Conservation (phyloP, 805 yeast genomes). For the Torulaspora indica region DNA sequence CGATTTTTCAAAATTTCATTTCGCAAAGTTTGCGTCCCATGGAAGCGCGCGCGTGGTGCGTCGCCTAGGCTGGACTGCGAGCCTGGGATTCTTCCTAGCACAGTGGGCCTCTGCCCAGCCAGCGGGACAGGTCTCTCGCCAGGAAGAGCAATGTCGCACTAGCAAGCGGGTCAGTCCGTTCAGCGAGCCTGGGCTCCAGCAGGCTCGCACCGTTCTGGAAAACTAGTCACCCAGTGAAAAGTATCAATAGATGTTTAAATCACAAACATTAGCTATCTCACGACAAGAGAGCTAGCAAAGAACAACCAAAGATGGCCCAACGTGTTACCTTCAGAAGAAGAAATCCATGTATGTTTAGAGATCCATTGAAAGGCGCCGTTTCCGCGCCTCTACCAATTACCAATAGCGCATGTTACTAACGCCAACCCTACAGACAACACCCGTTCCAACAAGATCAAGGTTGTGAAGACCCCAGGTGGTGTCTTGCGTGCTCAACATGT, state of each 20-base stretch:
- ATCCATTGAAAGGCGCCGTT: neutral
- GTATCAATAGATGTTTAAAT: constrained; percentile 4
- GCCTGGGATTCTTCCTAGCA: neutral
- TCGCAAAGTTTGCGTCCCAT: neutral
- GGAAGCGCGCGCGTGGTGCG: too few relatives aligned
- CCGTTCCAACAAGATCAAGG: constrained; percentile 98
- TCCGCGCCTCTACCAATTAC: neutral
- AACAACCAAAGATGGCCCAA: constrained; percentile 79
- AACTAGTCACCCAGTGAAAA: constrained; percentile 1
- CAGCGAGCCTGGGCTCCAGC: neutral
- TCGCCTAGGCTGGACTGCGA: too few relatives aligned
- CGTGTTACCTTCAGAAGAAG: constrained; percentile 99
- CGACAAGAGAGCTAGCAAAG: constrained; percentile 8
- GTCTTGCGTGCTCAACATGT: constrained; percentile 96
- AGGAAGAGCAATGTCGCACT: neutral
- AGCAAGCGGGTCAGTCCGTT: too few relatives aligned
- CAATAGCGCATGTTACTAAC: neutral
- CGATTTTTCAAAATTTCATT: too few relatives aligned
- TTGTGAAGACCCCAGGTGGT: constrained; percentile 99
- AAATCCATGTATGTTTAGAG: constrained; percentile 86
- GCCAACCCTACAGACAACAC: constrained; percentile 72
- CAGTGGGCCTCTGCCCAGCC: neutral
- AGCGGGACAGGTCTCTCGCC: neutral
- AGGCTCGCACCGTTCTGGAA: neutral
- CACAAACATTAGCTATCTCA: neutral